Evolutionary conservation across 1,284 basidiomycete genomes (phyloP).

Genomic region (Marasmius sp.): DNA sequence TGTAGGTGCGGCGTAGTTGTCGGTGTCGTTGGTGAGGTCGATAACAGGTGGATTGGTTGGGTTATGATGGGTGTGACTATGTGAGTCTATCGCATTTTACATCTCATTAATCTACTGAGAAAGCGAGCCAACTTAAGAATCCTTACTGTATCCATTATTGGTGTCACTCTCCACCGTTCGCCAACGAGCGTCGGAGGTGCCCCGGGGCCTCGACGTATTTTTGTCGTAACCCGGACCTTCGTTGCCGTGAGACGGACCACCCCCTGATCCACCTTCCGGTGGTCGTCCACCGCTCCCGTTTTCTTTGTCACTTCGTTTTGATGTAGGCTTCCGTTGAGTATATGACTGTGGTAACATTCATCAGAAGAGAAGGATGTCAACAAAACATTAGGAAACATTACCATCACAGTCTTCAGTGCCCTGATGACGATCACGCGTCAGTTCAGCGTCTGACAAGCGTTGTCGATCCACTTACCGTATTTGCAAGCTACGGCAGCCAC

Average conservation of each 20-base stretch:
- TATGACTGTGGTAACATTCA: slow-evolving; percentile 46
- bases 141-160: slow-evolving; percentile 16
- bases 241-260: slow-evolving; percentile 12
- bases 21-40: background rate
- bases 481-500: slow-evolving; percentile 84
- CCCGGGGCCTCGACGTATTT: slow-evolving; percentile 29
- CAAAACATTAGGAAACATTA: slow-evolving; percentile 29
- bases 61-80: background rate
- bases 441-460: background rate
- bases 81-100: background rate
- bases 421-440: slow-evolving; percentile 30
- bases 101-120: slow-evolving; percentile 1
- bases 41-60: background rate
- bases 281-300: slow-evolving; percentile 46
- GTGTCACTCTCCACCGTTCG: slow-evolving; percentile 20
- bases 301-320: slow-evolving; percentile 52
- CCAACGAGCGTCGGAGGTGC: slow-evolving; percentile 43
- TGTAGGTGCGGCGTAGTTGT: background rate
- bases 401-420: slow-evolving; percentile 77
- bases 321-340: slow-evolving; percentile 57
- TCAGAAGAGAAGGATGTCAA: slow-evolving; percentile 1
- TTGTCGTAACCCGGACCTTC: slow-evolving; percentile 12
- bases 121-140: background rate
- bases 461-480: slow-evolving; percentile 59
- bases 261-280: slow-evolving; percentile 29